These are phyloP conservation scores for Ottelia alismoides DNA, from an alignment of 106 monocot genomes.

Conservation along the genomic window DNA sequence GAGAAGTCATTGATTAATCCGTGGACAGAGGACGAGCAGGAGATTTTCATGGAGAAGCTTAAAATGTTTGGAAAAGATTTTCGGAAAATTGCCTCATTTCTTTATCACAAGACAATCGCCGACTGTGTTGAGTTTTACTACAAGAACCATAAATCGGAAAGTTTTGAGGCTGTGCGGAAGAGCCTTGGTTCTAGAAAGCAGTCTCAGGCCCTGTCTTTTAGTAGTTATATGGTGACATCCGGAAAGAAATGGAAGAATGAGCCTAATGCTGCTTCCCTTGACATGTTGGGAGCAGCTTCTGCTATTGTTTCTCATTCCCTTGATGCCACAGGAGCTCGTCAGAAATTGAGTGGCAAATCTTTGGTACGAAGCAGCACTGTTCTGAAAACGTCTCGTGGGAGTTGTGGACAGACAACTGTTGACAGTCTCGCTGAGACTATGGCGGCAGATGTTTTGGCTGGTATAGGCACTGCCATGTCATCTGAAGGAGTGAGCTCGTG, in stretches of 20 bases:
- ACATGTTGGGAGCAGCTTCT: constrained; percentile 36
- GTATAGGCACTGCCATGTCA: constrained; percentile 38
- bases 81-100: constrained; percentile 53
- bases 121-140: constrained; percentile 97
- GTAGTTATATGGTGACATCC: constrained; percentile 31
- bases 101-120: constrained; percentile 77
- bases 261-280: constrained; percentile 28
- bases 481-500: constrained; percentile 72
- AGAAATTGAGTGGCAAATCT: too few species aligned
- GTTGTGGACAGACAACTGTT: constrained; percentile 4
- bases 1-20: constrained; percentile 64
- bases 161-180: constrained; percentile 64
- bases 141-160: constrained; percentile 77
- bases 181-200: constrained; percentile 35
- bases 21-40: constrained; percentile 68
- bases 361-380: too few species aligned
- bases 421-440: constrained; percentile 29
- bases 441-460: constrained; percentile 34
- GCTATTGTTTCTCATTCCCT: constrained; percentile 12
- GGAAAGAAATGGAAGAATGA: constrained; percentile 57
- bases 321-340: constrained; percentile 13
- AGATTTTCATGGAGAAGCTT: constrained; percentile 80
- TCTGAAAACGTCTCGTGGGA: constrained; percentile 10
- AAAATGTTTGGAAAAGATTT: constrained; percentile 76
- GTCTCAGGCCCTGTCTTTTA: constrained; percentile 16